A percentile compares a stretch with the other conserved stretches of the same genome.
Evolutionary conservation across 768 basidiomycete genomes (phyloP).

Genomic region (Pluteus cervinus): DNA sequence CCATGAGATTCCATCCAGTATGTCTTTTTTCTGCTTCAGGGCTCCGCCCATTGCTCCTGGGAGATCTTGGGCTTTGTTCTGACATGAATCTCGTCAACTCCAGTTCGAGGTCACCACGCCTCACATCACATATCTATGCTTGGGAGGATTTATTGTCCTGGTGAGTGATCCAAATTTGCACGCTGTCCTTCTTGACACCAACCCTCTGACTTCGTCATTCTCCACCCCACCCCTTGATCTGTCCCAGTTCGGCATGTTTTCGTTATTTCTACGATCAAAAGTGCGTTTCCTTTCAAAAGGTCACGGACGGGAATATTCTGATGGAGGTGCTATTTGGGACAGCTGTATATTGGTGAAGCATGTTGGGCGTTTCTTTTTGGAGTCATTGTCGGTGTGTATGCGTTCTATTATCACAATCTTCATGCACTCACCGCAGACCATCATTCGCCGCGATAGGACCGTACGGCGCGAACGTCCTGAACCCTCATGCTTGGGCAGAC

Average conservation of each 20-base stretch:
- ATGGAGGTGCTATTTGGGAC: conserved; percentile 6
- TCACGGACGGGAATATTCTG: neutral
- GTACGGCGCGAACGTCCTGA: conserved; percentile 73
- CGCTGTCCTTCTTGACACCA: neutral
- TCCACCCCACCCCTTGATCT: conserved; percentile 2
- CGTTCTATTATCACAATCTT: conserved; percentile 1
- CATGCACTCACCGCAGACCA: conserved; percentile 8
- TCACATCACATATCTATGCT: conserved; percentile 73
- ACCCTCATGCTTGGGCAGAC: conserved; percentile 70
- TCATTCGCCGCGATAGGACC: conserved; percentile 46
- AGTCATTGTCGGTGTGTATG: conserved; percentile 72
- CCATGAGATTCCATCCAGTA: conserved; percentile 50
- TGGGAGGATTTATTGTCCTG: conserved; percentile 80
- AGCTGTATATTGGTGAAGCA: conserved; percentile 95
- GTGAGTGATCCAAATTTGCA: conserved; percentile 29
- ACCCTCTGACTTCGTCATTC: neutral
- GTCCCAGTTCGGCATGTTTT: conserved; percentile 88
- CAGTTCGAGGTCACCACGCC: conserved; percentile 62
- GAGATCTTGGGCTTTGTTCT: conserved; percentile 5
- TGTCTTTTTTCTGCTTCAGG: conserved; percentile 12
- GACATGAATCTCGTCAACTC: conserved; percentile 8
- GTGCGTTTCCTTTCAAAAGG: conserved; percentile 32
- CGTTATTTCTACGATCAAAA: conserved; percentile 83
- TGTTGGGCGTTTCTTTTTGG: conserved; percentile 93
- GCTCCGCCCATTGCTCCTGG: neutral